Evolutionary conservation across 2,329 filamentous ascomycete species (phyloP), one percentile per base, ranked within the genome.

Genomic region (Chaetomium strumarium): DNA sequence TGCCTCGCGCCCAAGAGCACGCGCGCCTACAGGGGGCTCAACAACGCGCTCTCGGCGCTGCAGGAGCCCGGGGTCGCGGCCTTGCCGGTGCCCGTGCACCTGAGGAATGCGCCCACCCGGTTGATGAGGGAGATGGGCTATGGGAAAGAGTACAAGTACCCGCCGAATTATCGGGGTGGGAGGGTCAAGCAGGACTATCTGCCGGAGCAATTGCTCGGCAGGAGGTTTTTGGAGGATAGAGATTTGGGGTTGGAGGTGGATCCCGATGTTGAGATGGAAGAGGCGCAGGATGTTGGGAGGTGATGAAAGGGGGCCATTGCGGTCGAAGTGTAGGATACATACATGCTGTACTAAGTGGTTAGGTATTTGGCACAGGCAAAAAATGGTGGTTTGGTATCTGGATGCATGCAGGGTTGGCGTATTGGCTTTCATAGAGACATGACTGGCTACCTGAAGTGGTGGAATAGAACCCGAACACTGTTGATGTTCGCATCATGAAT

Each of bases 61-160:
- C 75, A 81, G 53, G 90, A 96, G 66, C 91, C 91, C 0, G 92
- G 91, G 0, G 76, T 95, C 2, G 91, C 90, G 0, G 81, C 80
- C 1, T 66, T 96, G 46, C 88, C 90, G 0, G 84, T 99, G 19
- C 93, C 93, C 2, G 70, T 93, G 37, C 93, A 97, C 67, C 70
- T 99, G 53, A 76, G 93, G 53, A 97, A 97, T 68, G 93, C 93
- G 9, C 92, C 93, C 0, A 97, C 93, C 1, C 80, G 85, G 59
- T 67, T 97, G 59, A 95, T 99, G 92, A 88, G 91, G 63, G 92
- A 96, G 60, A 72, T 97, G 60, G 92, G 90, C 0, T 95, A 90
- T 64, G 91, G 91, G 0, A 85, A 83, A 46, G 88, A 90, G 66
- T 99, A 99, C 70, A 97, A 97, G 69, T 97, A 99, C 65, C 95